Evolutionary conservation across 2,329 filamentous ascomycete species (phyloP).

Genomic region (Lachnellula suecica): DNA sequence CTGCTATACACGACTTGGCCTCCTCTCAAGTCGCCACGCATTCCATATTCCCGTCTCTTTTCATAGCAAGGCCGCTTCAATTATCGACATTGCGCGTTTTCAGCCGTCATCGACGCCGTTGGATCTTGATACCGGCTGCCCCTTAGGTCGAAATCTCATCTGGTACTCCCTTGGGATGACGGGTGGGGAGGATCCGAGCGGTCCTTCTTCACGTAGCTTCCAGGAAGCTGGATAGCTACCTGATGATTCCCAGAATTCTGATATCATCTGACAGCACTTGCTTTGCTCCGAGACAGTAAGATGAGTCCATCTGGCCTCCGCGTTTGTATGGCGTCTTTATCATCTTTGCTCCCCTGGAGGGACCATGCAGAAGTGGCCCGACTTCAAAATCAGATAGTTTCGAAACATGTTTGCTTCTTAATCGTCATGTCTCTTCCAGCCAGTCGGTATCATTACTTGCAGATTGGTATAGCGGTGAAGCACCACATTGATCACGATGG

Average conservation of each 20-base stretch:
- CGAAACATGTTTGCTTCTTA: slow-evolving; percentile 2
- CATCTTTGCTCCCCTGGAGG: not conserved
- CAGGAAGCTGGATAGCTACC: not conserved
- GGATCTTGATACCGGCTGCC: not conserved
- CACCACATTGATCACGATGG: slow-evolving; percentile 21
- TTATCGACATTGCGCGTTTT: slow-evolving; percentile 9
- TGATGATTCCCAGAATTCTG: not conserved
- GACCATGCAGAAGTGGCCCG: slow-evolving; percentile 7
- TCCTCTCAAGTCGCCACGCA: slow-evolving; percentile 31
- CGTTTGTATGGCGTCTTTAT: not conserved
- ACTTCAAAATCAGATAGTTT: not conserved
- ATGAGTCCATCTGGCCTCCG: slow-evolving; percentile 7
- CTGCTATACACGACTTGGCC: slow-evolving; percentile 26
- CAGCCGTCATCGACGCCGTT: not conserved
- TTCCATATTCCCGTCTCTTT: slow-evolving; percentile 6
- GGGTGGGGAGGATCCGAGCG: slow-evolving; percentile 19
- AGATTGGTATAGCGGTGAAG: slow-evolving; percentile 24
- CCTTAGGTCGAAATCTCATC: slow-evolving; percentile 5
- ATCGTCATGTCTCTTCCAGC: slow-evolving; percentile 12
- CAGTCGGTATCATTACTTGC: slow-evolving; percentile 21
- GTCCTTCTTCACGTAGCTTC: slow-evolving; percentile 2
- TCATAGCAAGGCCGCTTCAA: not conserved
- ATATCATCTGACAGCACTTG: slow-evolving; percentile 10
- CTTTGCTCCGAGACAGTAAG: slow-evolving; percentile 6
- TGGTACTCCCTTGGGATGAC: not conserved